These are phyloP conservation scores for Nematocida minor DNA, from an alignment of 371 early-diverging fungal species.

Conservation along the genomic window DNA sequence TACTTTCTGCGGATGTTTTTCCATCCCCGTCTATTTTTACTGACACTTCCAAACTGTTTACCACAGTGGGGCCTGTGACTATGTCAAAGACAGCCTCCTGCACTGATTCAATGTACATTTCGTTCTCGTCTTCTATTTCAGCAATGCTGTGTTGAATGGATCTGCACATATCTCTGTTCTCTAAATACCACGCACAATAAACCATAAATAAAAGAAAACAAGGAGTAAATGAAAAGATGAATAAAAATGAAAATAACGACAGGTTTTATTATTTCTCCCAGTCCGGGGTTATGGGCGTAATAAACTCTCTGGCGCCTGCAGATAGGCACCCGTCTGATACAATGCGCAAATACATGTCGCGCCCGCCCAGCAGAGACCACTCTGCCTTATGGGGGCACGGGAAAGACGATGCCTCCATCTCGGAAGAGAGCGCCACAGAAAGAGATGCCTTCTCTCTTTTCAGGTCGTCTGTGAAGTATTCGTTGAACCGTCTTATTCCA, in stretches of 20 bases:
- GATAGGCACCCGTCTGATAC: background rate
- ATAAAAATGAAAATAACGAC: background rate
- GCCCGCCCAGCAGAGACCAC: background rate
- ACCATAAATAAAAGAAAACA: conserved; percentile 36
- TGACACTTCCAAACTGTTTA: background rate
- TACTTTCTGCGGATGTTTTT: too few species aligned
- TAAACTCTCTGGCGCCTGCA: background rate
- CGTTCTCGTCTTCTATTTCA: background rate
- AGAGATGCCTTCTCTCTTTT: conserved; percentile 4
- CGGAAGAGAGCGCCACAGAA: background rate
- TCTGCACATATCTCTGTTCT: conserved; percentile 27
- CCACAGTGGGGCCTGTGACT: background rate
- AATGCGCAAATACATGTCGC: background rate
- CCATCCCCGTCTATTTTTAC: background rate
- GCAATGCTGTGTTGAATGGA: background rate
- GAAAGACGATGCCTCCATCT: background rate
- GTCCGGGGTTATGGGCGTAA: conserved; percentile 23
- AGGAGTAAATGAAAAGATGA: background rate
- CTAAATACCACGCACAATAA: conserved; percentile 34
- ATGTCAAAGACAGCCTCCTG: background rate
- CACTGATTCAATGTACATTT: background rate
- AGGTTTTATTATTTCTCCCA: conserved; percentile 20
- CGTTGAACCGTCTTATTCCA: background rate
- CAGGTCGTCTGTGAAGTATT: conserved; percentile 4
- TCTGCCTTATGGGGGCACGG: background rate